Evolutionary conservation across 495 filamentous ascomycete species (phyloP).

Genomic region (Aspergillus sparsus): DNA sequence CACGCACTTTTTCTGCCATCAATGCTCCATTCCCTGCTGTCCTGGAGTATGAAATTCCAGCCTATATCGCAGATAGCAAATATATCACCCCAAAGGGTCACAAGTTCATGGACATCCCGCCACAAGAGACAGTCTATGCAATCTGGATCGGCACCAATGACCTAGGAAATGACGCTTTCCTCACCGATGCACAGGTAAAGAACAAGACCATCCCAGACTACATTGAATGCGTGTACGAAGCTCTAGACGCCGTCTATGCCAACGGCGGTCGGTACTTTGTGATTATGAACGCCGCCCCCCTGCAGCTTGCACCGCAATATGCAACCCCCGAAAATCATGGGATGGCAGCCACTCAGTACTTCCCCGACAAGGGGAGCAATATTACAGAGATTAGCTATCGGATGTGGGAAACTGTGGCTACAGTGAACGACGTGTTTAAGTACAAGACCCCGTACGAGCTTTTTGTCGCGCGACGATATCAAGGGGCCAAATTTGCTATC

Average conservation of each 20-base stretch:
- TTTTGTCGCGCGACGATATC: constrained; percentile 54
- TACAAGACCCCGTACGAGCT: constrained; percentile 62
- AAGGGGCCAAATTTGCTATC: constrained; percentile 60
- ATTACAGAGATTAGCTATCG: constrained; percentile 55
- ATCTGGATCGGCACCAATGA: constrained; percentile 84
- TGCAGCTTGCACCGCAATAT: constrained; percentile 64
- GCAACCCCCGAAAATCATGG: constrained; percentile 53
- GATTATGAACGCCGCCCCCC: constrained; percentile 63
- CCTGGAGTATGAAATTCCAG: constrained; percentile 65
- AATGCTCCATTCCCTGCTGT: constrained; percentile 60
- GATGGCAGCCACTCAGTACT: constrained; percentile 54
- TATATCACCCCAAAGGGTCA: constrained; percentile 41
- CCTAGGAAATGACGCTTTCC: constrained; percentile 61
- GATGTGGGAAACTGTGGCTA: constrained; percentile 62
- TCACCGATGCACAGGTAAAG: constrained; percentile 60
- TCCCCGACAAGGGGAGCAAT: constrained; percentile 60
- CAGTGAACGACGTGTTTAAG: constrained; percentile 60
- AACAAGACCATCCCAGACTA: constrained; percentile 62
- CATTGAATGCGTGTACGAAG: constrained; percentile 62
- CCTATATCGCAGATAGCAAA: constrained; percentile 62
- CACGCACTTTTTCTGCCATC: constrained; percentile 50
- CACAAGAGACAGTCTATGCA: constrained; percentile 65
- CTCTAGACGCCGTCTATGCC: constrained; percentile 59
- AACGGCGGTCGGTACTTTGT: constrained; percentile 69
- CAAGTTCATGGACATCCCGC: constrained; percentile 51